Conservation (phyloP, 768 basidiomycete species). For the Suillus subalutaceus region DNA sequence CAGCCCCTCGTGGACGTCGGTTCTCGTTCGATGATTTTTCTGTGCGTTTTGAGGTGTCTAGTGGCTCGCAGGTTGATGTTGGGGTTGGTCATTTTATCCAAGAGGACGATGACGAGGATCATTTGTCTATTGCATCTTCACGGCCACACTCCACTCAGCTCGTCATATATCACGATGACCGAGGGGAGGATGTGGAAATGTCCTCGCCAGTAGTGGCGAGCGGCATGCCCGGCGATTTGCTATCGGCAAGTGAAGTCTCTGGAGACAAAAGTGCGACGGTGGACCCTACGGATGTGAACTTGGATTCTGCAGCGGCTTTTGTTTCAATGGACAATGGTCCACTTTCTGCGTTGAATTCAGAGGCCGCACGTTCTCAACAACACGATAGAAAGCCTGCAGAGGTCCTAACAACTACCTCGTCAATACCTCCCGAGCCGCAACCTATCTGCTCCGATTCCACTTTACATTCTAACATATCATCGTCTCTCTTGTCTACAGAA, state of each 20-base stretch:
- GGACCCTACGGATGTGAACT: background rate
- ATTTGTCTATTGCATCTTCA: constrained; percentile 14
- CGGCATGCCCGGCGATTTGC: background rate
- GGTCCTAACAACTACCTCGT: background rate
- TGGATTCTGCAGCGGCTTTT: background rate
- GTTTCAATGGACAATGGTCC: background rate
- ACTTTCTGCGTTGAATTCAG: background rate
- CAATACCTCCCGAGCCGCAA: background rate
- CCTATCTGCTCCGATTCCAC: background rate
- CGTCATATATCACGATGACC: background rate
- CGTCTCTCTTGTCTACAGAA: constrained; percentile 6
- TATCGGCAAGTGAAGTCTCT: background rate
- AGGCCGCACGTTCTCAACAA: background rate
- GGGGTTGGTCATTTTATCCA: background rate
- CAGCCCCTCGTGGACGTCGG: background rate
- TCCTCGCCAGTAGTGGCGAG: constrained; percentile 12
- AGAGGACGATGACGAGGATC: constrained; percentile 5
- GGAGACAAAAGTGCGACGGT: background rate
- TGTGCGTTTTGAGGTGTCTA: background rate
- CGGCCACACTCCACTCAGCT: constrained; percentile 8
- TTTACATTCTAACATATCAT: background rate
- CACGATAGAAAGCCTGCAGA: background rate
- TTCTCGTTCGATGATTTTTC: constrained; percentile 3
- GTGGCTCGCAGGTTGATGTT: background rate
- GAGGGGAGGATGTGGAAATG: constrained; percentile 14